Percentiles rank a stretch among this genome's conserved stretches.
Conservation (phyloP, 2,329 filamentous ascomycete species). For the Lasiodiplodia hormozganensis region DNA sequence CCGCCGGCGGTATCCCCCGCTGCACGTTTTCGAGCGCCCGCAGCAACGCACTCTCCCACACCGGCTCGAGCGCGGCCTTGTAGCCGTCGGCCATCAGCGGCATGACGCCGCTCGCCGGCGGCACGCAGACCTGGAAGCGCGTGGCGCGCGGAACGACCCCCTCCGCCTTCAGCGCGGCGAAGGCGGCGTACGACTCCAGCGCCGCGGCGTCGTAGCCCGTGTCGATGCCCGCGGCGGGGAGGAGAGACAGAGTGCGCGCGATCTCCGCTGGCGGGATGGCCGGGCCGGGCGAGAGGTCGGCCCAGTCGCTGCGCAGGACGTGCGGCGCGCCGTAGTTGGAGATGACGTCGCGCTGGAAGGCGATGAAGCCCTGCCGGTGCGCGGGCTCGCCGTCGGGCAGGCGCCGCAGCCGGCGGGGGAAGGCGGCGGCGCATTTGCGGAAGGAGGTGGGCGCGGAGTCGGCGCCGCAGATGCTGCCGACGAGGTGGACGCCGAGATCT, state of each 20-base stretch:
- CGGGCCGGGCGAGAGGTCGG: background rate
- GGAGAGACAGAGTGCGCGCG: conserved; percentile 8
- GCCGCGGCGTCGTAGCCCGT: conserved; percentile 44
- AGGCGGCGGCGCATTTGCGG: background rate
- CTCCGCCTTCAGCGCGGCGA: conserved; percentile 38
- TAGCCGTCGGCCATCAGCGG: conserved; percentile 33
- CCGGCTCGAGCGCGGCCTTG: conserved; percentile 38
- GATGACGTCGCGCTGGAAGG: conserved; percentile 29
- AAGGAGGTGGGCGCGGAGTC: conserved; percentile 27
- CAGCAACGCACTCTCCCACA: conserved; percentile 43
- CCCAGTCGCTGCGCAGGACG: background rate
- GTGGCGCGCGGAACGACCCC: conserved; percentile 38
- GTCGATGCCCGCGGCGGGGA: conserved; percentile 23
- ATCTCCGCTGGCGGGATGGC: background rate
- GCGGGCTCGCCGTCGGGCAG: conserved; percentile 35
- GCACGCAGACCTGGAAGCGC: conserved; percentile 47
- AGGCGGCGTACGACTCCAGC: conserved; percentile 42
- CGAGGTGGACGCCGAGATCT: conserved; percentile 16
- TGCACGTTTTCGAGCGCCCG: conserved; percentile 38
- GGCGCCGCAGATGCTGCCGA: conserved; percentile 31
- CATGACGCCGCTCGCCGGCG: conserved; percentile 35
- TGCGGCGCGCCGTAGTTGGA: background rate
- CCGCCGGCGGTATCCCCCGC: conserved; percentile 40
- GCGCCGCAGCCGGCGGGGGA: conserved; percentile 30
- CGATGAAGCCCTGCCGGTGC: conserved; percentile 29